phyloP scores from a whole-genome alignment of 441 rosid genomes.

The Populus hybrid region DNA sequence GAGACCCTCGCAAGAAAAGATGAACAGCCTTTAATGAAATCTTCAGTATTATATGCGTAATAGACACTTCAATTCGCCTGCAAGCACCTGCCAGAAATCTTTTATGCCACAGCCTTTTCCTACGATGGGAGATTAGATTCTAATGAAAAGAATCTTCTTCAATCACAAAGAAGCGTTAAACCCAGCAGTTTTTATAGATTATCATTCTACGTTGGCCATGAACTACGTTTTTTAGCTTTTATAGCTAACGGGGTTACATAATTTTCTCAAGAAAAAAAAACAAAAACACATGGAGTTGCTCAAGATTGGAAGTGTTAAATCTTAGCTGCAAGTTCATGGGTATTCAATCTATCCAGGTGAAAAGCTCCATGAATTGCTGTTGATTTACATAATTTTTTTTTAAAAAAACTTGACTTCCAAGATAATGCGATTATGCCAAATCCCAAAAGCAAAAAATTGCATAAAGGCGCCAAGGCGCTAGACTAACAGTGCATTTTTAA shows the following conservation, averaged over 20 bases:
- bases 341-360: not conserved
- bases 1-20: not conserved
- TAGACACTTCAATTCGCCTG: too few relatives aligned
- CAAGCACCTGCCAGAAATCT: not conserved
- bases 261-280: not conserved
- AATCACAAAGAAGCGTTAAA: not conserved
- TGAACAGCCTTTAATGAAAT: not conserved
- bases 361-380: not conserved
- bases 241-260: not conserved
- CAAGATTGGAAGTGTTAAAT: not conserved
- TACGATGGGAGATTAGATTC: not conserved
- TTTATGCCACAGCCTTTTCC: not conserved
- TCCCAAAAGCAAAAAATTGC: not conserved
- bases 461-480: not conserved
- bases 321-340: not conserved
- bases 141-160: not conserved
- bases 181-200: not conserved
- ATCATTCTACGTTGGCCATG: not conserved
- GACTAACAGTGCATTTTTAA: not conserved
- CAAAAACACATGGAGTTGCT: not conserved
- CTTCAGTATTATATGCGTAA: not conserved
- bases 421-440: too few relatives aligned
- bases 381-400: too few relatives aligned
- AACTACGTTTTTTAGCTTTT: not conserved
- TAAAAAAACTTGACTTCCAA: too few relatives aligned